A percentile compares a stretch with the other conserved stretches of the same genome.
Evolutionary conservation across 1,284 basidiomycete species (phyloP).

Genomic region (Entoloma clypeatum): DNA sequence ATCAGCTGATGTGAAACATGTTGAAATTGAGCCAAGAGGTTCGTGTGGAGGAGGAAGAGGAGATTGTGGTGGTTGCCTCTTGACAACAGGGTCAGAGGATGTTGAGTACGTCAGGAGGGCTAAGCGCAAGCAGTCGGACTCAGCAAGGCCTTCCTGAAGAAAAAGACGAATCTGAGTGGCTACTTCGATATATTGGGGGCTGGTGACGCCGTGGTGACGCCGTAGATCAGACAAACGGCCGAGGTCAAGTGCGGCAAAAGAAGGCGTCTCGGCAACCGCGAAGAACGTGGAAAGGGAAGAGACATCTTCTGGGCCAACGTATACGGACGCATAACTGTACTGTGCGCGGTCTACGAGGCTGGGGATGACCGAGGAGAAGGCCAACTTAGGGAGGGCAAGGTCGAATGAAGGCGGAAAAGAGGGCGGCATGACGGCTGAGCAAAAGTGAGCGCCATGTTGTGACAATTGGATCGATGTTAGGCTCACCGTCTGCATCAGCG

Average conservation of each 20-base stretch:
- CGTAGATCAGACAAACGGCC: slow-evolving; percentile 47
- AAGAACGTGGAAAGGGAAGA: slow-evolving; percentile 47
- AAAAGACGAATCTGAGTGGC: slow-evolving; percentile 40
- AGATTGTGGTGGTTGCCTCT: slow-evolving; percentile 41
- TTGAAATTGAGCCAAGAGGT: slow-evolving; percentile 58
- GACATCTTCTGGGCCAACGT: slow-evolving; percentile 37
- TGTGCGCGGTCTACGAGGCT: slow-evolving; percentile 55
- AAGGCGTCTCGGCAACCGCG: slow-evolving; percentile 37
- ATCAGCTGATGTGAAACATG: slow-evolving; percentile 55
- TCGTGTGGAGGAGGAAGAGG: slow-evolving; percentile 52
- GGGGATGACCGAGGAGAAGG: slow-evolving; percentile 47
- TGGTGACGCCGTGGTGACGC: slow-evolving; percentile 41
- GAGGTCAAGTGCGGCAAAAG: slow-evolving; percentile 62
- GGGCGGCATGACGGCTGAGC: slow-evolving; percentile 49
- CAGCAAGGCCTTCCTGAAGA: slow-evolving; percentile 38
- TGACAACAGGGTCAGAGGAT: slow-evolving; percentile 20
- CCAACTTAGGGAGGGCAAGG: slow-evolving; percentile 27
- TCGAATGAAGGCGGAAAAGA: slow-evolving; percentile 44
- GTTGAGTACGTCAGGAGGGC: slow-evolving; percentile 50
- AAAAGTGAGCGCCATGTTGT: slow-evolving; percentile 12
- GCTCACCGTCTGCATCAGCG: slow-evolving; percentile 53
- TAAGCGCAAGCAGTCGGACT: slow-evolving; percentile 39
- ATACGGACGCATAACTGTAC: slow-evolving; percentile 54
- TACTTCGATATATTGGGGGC: slow-evolving; percentile 51
- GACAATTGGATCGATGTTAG: slow-evolving; percentile 2